Conservation (phyloP, 192 early-diverging fungal species). For the Entomortierella lignicola region DNA sequence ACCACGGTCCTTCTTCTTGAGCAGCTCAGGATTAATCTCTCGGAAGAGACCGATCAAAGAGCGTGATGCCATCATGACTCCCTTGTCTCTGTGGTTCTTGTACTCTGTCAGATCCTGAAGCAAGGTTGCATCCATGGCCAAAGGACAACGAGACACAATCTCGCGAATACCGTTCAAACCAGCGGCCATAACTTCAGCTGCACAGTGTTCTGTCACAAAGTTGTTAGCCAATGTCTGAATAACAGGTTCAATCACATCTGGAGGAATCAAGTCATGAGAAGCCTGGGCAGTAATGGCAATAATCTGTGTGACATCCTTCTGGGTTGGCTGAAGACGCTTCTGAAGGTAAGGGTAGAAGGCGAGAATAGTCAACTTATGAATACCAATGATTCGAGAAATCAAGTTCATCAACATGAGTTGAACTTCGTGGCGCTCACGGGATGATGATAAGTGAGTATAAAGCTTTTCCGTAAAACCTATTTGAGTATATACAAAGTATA, state of each 20-base stretch:
- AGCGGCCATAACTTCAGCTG: slow-evolving; percentile 95
- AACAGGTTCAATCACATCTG: slow-evolving; percentile 89
- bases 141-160: slow-evolving; percentile 86
- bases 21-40: slow-evolving; percentile 94
- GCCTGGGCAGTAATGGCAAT: slow-evolving; percentile 91
- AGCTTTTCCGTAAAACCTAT: slow-evolving; percentile 92
- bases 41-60: slow-evolving; percentile 93
- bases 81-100: slow-evolving; percentile 94
- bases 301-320: slow-evolving; percentile 93
- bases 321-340: slow-evolving; percentile 95
- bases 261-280: slow-evolving; percentile 93
- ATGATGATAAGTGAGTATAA: slow-evolving; percentile 82
- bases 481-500: too few species aligned
- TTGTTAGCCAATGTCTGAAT: slow-evolving; percentile 94
- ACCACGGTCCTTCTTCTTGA: slow-evolving; percentile 93
- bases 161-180: slow-evolving; percentile 90
- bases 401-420: slow-evolving; percentile 94
- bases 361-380: slow-evolving; percentile 92
- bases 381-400: slow-evolving; percentile 92
- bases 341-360: slow-evolving; percentile 94
- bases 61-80: slow-evolving; percentile 92
- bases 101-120: slow-evolving; percentile 92
- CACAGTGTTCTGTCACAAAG: slow-evolving; percentile 93
- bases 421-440: slow-evolving; percentile 90
- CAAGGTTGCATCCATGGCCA: slow-evolving; percentile 88